Evolutionary conservation across 805 yeast species (phyloP), one percentile per base, ranked within the genome.

Genomic region (Schwanniomyces sp.): DNA sequence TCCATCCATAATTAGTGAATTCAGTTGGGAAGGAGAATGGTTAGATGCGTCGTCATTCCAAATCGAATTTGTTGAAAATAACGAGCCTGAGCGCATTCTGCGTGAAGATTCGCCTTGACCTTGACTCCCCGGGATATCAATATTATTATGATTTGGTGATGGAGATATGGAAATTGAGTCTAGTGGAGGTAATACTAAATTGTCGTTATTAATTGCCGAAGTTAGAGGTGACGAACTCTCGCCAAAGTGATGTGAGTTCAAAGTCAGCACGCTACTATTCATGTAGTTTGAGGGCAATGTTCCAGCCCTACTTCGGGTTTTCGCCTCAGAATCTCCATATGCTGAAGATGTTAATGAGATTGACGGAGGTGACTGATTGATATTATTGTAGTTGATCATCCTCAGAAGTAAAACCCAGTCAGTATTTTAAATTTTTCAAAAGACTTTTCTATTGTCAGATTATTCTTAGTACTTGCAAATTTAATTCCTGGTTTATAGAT

Each of bases 251-350:
- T 41, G 47, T 14, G 48, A 24, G 26, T 43, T 40, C 10, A 44
- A 30, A 24, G 30, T 42, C 27, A 11, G 25, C n/a, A 38, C 34
- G 30, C n/a, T 18, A 4, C 43, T 45, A 32, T 56, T 54, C 41
- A 62, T 48, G 48, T 84, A 74, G 41, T 85, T 69, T 17, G 91
- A 82, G 7, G 94, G 92, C 41, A 88, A 68, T 11, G 95, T 88
- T 2, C 94, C 94, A 2, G 94, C 87, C 53, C 95, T 76, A 40
- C 86, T 81, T 51, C 94, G 76, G 74, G 55, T 74, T 54, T 54
- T 63, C 61, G 51, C 65, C 55, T 27, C 65, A 56, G 48, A 68
- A 17, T 40, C 57, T 50, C 27, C 48, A 54, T 32, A 63, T 63
- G 39, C 49, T 12, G 66, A 60, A 12, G 67, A 62, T 9, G 70